Conservation (phyloP, 1,284 basidiomycete genomes). For the Cryptococcus deneoformans region DNA sequence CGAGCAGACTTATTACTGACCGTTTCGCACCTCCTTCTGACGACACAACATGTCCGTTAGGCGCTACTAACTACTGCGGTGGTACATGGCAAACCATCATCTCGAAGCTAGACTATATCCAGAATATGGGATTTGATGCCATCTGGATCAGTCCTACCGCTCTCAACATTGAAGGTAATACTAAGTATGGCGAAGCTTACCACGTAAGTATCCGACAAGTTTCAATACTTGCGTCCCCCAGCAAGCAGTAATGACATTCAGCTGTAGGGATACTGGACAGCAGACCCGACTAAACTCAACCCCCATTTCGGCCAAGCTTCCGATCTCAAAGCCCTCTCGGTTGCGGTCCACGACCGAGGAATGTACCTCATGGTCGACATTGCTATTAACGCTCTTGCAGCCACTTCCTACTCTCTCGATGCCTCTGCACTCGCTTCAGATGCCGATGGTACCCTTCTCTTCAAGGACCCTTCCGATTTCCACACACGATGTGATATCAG, state of each 20-base stretch:
- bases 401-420: conserved; percentile 34
- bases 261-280: conserved; percentile 44
- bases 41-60: conserved; percentile 58
- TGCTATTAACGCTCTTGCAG: conserved; percentile 68
- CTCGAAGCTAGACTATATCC: conserved; percentile 69
- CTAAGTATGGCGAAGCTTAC: conserved; percentile 53
- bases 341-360: conserved; percentile 61
- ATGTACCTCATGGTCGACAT: conserved; percentile 77
- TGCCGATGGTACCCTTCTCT: conserved; percentile 25
- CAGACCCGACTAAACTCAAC: conserved; percentile 63
- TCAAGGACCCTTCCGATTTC: conserved; percentile 28
- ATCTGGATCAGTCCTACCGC: conserved; percentile 50
- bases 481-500: conserved; percentile 26
- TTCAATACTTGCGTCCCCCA: background rate
- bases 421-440: conserved; percentile 16
- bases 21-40: conserved; percentile 61
- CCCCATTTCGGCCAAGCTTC: conserved; percentile 62
- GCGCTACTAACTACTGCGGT: conserved; percentile 60
- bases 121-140: conserved; percentile 70
- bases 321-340: conserved; percentile 64
- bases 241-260: background rate
- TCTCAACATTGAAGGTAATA: conserved; percentile 59
- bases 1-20: conserved; percentile 61
- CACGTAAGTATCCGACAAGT: conserved; percentile 21
- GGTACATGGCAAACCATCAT: conserved; percentile 69